Evolutionary conservation across 306 rosid genomes (phyloP), one percentile per base, ranked within the genome.

Genomic region (Begonia fuchsioides): DNA sequence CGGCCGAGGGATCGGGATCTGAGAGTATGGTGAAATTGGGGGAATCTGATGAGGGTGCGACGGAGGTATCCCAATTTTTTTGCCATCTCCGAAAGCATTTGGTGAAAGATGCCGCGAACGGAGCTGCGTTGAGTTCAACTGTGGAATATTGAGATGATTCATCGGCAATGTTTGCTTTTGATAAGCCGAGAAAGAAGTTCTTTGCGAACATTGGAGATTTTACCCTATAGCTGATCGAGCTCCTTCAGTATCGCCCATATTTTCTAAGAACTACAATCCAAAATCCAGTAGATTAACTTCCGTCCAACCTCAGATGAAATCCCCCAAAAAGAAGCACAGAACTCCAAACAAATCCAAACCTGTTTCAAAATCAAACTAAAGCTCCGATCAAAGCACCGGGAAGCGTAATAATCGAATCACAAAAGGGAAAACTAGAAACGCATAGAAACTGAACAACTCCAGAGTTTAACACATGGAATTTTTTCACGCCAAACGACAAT

Each of bases 11-110:
- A 73, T 70, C 9, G 88, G 86, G 82, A 88, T 81, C 95, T 88
- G 95, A 17, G 97, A 88, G 58, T 78, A 84, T 0, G 93, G 93
- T 0, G 93, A 84, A 72, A 88, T 54, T 44, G 97, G 97, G 1
- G 90, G 93, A 73, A 83, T 76, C 83, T 78, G 96, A 62, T 81
- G 71, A 12, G 94, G 86, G 55, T 87, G 80, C 14, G 45, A 41
- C 5, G 96, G 96, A 9, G 94, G 96, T 19, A 83, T 87, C 15
- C 94, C 94, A 8, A 48, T 51, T 52, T 94, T 63, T 40, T 73
- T 78, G 56, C 41, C 40, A 49, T 64, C 79, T 14, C 72, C 83
- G 48, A 19, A 48, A 59, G 66, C 72, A 50, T 19, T 77, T 18
- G 60, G 72, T 40, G 69, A 72, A 58, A 78, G 70, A 44, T 80